Percentiles rank a stretch among this genome's conserved stretches.
phyloP scores from a whole-genome alignment of 306 rosid species.

The Arachis stenosperma region DNA sequence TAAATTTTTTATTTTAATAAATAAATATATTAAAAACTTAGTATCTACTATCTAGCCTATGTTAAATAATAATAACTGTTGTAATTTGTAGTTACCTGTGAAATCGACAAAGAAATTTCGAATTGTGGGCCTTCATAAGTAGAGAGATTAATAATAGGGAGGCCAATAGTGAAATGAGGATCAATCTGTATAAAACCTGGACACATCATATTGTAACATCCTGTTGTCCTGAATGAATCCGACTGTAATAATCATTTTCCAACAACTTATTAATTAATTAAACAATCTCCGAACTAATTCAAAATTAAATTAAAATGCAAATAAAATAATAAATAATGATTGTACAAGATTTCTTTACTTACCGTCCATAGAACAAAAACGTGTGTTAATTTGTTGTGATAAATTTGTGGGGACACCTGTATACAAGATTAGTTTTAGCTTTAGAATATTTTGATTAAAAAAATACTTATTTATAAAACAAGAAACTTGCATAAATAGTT shows the following conservation, averaged over 20 bases:
- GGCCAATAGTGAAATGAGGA: not conserved
- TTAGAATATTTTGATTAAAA: no score
- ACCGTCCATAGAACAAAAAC: conserved; percentile 23
- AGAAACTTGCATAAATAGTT: no score
- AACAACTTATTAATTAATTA: not conserved
- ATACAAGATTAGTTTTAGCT: not conserved
- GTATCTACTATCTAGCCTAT: no score
- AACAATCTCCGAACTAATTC: not conserved
- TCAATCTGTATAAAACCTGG: conserved; percentile 20
- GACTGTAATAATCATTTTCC: not conserved
- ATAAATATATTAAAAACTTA: no score
- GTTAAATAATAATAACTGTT: no score
- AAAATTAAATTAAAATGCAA: not conserved
- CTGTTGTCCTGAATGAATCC: conserved; percentile 5
- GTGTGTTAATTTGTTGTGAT: not conserved
- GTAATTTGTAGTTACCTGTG: not conserved
- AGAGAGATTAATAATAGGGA: not conserved
- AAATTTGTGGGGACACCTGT: conserved; percentile 14
- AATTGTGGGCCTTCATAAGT: not conserved
- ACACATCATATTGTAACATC: conserved; percentile 28
- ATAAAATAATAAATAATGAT: not conserved
- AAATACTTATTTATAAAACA: no score
- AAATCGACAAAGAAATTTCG: not conserved
- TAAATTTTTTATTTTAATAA: no score
- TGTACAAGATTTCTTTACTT: not conserved